Percentiles rank a stretch among this genome's conserved stretches.
Conservation (phyloP, 768 basidiomycete species). For the Tubosaeta sp. region DNA sequence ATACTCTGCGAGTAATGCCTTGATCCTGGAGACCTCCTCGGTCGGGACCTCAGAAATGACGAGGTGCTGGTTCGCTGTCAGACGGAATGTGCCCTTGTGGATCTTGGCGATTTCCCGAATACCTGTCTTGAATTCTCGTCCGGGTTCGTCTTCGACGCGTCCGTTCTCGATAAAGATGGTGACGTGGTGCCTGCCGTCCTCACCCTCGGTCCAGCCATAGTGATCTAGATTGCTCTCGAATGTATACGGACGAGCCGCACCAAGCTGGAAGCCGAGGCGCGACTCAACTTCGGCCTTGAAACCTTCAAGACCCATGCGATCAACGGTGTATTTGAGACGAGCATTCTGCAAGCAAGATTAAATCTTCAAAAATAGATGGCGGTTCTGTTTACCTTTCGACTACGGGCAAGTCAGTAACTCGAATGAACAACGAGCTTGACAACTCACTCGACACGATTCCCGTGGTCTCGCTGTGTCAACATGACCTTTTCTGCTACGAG, state of each 20-base stretch:
- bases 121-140: conserved; percentile 86
- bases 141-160: conserved; percentile 92
- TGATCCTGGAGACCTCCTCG: conserved; percentile 73
- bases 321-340: conserved; percentile 94
- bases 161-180: conserved; percentile 97
- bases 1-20: conserved; percentile 74
- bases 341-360: conserved; percentile 53
- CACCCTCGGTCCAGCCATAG: conserved; percentile 88
- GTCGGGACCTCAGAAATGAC: conserved; percentile 78
- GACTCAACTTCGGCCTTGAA: conserved; percentile 92
- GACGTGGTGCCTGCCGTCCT: conserved; percentile 88
- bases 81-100: conserved; percentile 90
- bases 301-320: conserved; percentile 83
- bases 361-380: conserved; percentile 1
- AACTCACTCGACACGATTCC: conserved; percentile 88
- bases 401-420: conserved; percentile 19
- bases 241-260: conserved; percentile 66
- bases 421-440: not conserved
- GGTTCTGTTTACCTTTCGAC: conserved; percentile 49
- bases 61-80: conserved; percentile 95
- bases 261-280: conserved; percentile 74
- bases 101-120: conserved; percentile 89
- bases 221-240: conserved; percentile 92
- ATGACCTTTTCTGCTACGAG: conserved; percentile 90
- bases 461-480: conserved; percentile 91